A percentile compares a stretch with the other conserved stretches of the same genome.
phyloP scores from a whole-genome alignment of 2,329 filamentous ascomycete genomes.

The Blumeria graminis region DNA sequence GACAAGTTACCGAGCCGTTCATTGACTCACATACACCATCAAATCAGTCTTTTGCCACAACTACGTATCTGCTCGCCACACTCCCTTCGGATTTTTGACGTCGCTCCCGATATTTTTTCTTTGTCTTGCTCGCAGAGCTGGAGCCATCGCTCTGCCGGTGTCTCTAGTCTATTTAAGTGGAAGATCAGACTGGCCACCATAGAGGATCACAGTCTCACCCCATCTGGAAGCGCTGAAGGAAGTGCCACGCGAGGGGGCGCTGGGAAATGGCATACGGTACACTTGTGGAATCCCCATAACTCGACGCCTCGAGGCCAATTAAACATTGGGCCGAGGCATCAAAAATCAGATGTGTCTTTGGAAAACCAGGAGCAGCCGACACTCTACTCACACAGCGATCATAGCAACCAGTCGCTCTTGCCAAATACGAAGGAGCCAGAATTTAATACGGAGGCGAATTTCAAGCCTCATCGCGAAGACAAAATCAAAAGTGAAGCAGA shows the following conservation, averaged over 20 bases:
- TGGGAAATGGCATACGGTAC: neutral
- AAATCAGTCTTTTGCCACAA: no score
- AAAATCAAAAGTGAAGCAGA: constrained; percentile 13
- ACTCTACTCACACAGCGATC: constrained; percentile 32
- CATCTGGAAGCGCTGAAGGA: no score
- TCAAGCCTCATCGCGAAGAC: constrained; percentile 16
- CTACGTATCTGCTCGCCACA: no score
- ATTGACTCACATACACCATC: no score
- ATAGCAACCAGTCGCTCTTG: constrained; percentile 18
- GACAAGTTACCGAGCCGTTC: no score
- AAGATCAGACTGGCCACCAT: no score
- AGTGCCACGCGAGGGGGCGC: neutral
- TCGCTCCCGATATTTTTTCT: no score
- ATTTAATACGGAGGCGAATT: constrained; percentile 23
- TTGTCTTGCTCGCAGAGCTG: no score
- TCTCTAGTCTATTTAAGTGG: no score
- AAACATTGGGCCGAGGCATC: constrained; percentile 12
- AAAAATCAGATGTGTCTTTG: constrained; percentile 7
- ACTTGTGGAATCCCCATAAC: constrained; percentile 35
- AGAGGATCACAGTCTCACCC: no score
- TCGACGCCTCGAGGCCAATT: constrained; percentile 21
- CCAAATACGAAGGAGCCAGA: neutral
- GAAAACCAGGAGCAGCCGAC: constrained; percentile 15
- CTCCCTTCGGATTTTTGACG: no score
- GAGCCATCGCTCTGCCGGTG: no score